Base-by-base conservation (phyloP, 2,329 filamentous ascomycete genomes). In the Hymenoscyphus linearis region DNA sequence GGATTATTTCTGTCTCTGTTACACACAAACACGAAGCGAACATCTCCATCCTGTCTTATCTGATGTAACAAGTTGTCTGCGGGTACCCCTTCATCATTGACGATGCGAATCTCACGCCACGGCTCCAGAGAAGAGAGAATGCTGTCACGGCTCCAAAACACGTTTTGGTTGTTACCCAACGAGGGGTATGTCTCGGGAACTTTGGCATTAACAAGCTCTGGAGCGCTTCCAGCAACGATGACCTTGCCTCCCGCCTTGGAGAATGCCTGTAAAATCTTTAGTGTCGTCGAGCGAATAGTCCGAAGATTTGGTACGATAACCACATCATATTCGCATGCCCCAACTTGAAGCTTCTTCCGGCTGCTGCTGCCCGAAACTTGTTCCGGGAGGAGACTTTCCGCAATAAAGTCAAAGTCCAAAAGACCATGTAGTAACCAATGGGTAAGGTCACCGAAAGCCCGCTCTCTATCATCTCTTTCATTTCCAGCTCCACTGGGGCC, bases 371-470 rank as follows among this genome's bases (percentile, higher is more conserved):
- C 31, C 2, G 57, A 34, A 2, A 62, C 60, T 50, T 72, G 70
- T 14, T 40, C 62, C 18, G 70, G 68, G 2, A 74, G 53, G 1
- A 74, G 64, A 47, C 67, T 72, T 60, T 74, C 72, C 1, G 69
- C 66, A 35, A 74, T 69, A 52, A 74, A 73, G 61, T 74, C 72
- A 55, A 74, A 74, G 58, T 74, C 72, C 7, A 73, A 64, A n/a
- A 73, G 61, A 34, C 65, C 70, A 54, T 72, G 68, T 16, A 69
- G 60, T 18, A 72, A 62, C 70, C 70, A 72, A 25, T 66, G 61
- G 1, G 70, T 70, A 5, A 72, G 47, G 40, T 72, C 68, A 10
- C 57, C 62, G 50, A 74, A 74, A 4, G 61, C 63, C 44, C 66
- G 62, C 27, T 74, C 70, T 14, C 71, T 66, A 16, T 55, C 62